Percentiles rank a stretch among this genome's conserved stretches.
Conservation (phyloP, 2,329 filamentous ascomycete species). For the Sphaerostilbella broomeana region DNA sequence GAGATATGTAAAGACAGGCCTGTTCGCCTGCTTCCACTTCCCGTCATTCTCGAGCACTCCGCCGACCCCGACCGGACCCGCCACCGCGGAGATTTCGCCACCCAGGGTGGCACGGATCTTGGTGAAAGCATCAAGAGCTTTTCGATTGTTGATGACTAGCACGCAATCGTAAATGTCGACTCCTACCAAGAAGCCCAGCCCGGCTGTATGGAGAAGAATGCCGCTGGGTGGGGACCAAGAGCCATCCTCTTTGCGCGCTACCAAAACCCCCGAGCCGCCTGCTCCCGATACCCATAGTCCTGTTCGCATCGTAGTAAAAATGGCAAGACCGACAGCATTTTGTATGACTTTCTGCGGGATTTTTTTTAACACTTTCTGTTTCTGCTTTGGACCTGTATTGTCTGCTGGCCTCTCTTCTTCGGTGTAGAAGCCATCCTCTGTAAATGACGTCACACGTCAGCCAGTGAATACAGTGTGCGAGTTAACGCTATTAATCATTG, state of each 20-base stretch:
- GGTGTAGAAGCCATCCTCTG: slow-evolving; percentile 48
- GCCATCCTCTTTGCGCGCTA: slow-evolving; percentile 51
- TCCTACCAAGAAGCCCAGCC: slow-evolving; percentile 63
- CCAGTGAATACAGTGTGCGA: background rate
- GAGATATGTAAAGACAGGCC: slow-evolving; percentile 73
- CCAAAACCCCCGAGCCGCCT: slow-evolving; percentile 52
- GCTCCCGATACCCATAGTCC: slow-evolving; percentile 51
- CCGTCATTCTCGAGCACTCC: slow-evolving; percentile 42
- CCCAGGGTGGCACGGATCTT: slow-evolving; percentile 61
- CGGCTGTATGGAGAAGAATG: slow-evolving; percentile 64
- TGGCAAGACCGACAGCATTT: slow-evolving; percentile 52
- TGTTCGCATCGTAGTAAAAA: slow-evolving; percentile 57
- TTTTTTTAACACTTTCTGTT: slow-evolving; percentile 41
- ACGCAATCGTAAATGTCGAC: slow-evolving; percentile 74
- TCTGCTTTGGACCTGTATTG: slow-evolving; percentile 29
- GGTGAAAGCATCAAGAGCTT: slow-evolving; percentile 62
- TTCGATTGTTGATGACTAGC: slow-evolving; percentile 63
- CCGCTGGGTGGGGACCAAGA: slow-evolving; percentile 67
- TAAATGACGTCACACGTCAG: slow-evolving; percentile 16
- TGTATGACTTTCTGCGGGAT: slow-evolving; percentile 42
- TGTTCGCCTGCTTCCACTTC: slow-evolving; percentile 27
- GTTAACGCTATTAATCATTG: no score
- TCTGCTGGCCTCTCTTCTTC: slow-evolving; percentile 26
- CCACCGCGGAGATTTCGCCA: slow-evolving; percentile 61
- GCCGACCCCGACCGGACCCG: slow-evolving; percentile 53